Conservation (phyloP, 2,329 filamentous ascomycete genomes). For the Coniochaeta sp. region DNA sequence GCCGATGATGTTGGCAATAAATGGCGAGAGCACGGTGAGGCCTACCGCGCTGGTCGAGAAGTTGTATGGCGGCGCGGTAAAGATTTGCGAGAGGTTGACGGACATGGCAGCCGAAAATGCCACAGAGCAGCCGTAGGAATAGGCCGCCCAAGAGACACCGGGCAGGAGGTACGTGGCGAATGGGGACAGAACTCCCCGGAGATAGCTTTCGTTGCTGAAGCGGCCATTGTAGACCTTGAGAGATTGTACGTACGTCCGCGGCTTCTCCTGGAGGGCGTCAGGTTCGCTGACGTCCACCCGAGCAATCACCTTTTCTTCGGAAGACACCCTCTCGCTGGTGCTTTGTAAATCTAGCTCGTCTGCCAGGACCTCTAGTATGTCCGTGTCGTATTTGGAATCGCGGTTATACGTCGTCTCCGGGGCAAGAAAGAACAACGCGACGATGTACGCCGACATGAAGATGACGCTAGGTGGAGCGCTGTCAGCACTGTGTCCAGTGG, state of each 20-base stretch:
- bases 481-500: no score
- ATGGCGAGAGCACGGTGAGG: constrained; percentile 22
- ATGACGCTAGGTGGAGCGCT: no score
- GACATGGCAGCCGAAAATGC: background rate
- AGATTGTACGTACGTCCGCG: background rate
- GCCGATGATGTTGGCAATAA: constrained; percentile 28
- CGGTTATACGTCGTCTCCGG: background rate
- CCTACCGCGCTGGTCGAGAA: constrained; percentile 28
- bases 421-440: background rate
- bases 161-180: background rate
- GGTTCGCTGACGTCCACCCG: no score
- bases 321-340: background rate
- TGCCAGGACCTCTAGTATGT: no score
- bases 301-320: no score
- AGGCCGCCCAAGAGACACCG: background rate
- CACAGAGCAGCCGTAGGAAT: background rate
- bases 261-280: background rate
- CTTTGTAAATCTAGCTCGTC: no score
- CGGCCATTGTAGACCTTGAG: constrained; percentile 1
- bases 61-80: constrained; percentile 31
- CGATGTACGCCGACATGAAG: no score
- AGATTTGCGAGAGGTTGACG: constrained; percentile 28
- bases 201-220: background rate
- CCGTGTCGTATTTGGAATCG: no score
- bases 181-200: background rate